Evolutionary conservation across 306 rosid species (phyloP).

Genomic region (Gynostemma pentaphyllum): DNA sequence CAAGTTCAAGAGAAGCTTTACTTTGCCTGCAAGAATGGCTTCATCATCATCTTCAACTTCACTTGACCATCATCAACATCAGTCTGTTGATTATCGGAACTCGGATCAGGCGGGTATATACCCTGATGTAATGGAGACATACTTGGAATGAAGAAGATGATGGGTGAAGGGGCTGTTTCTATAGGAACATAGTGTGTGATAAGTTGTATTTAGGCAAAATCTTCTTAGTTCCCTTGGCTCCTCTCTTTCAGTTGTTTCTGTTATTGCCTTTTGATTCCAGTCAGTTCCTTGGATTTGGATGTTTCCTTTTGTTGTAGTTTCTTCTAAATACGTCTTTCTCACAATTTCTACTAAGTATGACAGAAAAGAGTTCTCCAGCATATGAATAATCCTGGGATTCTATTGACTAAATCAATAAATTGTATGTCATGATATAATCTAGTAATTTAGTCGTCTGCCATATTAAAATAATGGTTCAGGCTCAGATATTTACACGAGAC

Average conservation of each 20-base stretch:
- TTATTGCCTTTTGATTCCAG: slow-evolving; percentile 3
- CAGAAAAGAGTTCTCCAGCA: not conserved
- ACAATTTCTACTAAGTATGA: not conserved
- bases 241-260: slow-evolving; percentile 1
- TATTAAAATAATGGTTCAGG: no score
- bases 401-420: no score
- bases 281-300: not conserved
- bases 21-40: slow-evolving; percentile 71
- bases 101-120: slow-evolving; percentile 56
- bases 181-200: slow-evolving; percentile 15
- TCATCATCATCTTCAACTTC: slow-evolving; percentile 84
- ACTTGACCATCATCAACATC: slow-evolving; percentile 58
- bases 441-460: no score
- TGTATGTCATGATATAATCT: no score
- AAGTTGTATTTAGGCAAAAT: slow-evolving; percentile 47
- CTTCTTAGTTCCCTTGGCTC: slow-evolving; percentile 26
- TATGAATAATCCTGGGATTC: no score
- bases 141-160: slow-evolving; percentile 73
- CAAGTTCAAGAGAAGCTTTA: slow-evolving; percentile 74
- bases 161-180: slow-evolving; percentile 4
- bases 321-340: slow-evolving; percentile 2
- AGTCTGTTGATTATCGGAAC: slow-evolving; percentile 45
- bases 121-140: slow-evolving; percentile 88
- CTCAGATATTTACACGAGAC: no score
- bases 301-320: not conserved